Evolutionary conservation across 352 stramenopile genomes (phyloP), one percentile per base, ranked within the genome.

Genomic region (Blastocystis sp.): DNA sequence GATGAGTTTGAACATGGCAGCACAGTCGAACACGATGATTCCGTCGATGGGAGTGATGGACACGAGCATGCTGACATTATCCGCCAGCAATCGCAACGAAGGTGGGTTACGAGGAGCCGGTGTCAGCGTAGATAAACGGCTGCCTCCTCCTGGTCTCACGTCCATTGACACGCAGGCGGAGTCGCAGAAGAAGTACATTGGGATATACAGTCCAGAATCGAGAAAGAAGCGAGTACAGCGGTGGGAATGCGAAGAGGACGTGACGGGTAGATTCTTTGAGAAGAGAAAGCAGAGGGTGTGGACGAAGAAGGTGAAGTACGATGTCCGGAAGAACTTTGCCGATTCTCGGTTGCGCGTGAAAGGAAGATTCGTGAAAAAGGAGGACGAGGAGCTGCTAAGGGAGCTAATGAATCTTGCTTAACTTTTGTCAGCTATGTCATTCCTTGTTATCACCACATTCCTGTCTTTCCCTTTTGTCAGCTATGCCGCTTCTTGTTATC

Each of bases 271-370:
- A 14, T 98, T 97, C 87, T 90, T 96, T 40, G 94, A 96, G 88
- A 98, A 98, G 91, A 92, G 95, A 82, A 94, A 95, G 78, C 93
- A 92, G 64, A 94, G 95, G 66, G 93, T 97, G 63, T 98, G 95
- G 96, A 95, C 93, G 65, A 98, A 98, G 90, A 98, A 97, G 68
- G 95, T 99, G 9, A 96, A 98, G 91, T 99, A 99, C 90, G 95
- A 98, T 89, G 95, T 98, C 34, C 92, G 96, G 68, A 98, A 99
- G 92, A 98, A 98, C 90, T 98, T 99, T 93, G 96, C 96, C 63
- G 96, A 99, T 92, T 98, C 94, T 91, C 92, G 96, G 68, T 91
- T 98, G 89, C 93, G 96, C 68, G 95, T 98, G 11, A 98, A 98
- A 90, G 95, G 96, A 64, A 93, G 96, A 63, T 99, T 99, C 91